Evolutionary conservation across 345 rosid genomes (phyloP).

Genomic region (Dovyalis caffra): DNA sequence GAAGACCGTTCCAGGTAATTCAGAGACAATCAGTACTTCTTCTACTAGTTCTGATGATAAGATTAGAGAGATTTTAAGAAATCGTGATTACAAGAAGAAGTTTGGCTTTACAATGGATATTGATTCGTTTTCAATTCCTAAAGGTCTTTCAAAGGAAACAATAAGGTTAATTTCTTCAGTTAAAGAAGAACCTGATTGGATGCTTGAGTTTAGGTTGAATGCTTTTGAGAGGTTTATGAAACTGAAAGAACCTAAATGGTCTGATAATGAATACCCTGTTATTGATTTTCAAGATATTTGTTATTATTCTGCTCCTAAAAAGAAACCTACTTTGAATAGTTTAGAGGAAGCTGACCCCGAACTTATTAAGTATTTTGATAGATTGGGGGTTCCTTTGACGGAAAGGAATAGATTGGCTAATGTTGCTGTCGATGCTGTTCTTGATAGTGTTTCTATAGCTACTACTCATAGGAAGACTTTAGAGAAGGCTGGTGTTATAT

Average conservation of each 20-base stretch:
- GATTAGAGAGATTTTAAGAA: constrained; percentile 62
- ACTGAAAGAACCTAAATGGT: constrained; percentile 80
- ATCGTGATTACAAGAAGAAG: constrained; percentile 65
- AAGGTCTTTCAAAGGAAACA: constrained; percentile 75
- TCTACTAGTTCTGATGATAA: constrained; percentile 50
- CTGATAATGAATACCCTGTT: constrained; percentile 67
- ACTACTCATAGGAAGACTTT: constrained; percentile 80
- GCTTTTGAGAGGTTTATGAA: constrained; percentile 74
- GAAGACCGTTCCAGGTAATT: constrained; percentile 14
- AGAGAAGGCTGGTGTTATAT: constrained; percentile 76
- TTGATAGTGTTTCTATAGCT: constrained; percentile 88
- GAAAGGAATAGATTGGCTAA: constrained; percentile 75
- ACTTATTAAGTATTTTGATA: constrained; percentile 69
- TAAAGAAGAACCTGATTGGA: constrained; percentile 90
- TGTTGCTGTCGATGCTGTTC: constrained; percentile 90
- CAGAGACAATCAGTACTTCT: neutral
- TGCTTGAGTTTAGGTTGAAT: constrained; percentile 71
- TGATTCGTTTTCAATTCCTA: constrained; percentile 76
- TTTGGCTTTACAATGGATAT: constrained; percentile 74
- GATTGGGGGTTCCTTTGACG: constrained; percentile 65
- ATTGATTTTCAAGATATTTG: constrained; percentile 83
- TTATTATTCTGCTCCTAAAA: constrained; percentile 89
- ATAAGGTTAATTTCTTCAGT: constrained; percentile 57
- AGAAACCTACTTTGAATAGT: constrained; percentile 73
- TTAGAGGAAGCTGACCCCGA: constrained; percentile 91